Base-by-base conservation (phyloP, 139 green algal species). In the Volvox africanus region DNA sequence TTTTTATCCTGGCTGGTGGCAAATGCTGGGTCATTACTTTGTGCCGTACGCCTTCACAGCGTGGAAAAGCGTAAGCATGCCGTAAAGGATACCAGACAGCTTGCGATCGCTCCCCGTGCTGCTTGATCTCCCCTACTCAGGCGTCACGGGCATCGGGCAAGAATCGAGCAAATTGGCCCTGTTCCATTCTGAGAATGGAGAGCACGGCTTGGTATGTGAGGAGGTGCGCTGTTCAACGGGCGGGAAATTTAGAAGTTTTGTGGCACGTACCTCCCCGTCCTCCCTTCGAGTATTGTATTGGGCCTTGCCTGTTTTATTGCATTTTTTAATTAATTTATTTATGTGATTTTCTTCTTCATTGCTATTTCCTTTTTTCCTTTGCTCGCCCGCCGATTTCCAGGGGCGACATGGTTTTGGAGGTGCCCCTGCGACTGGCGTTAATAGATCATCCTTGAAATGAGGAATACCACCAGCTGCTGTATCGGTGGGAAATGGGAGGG, bases 341-440 rank as follows among this genome's bases (percentile, higher is more conserved):
- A 14, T 55, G 5, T 55, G 44, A 55, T 55, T 14, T 55, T 55
- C 5, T 55, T 55, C 9, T 55, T 55, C 9, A 9, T 55, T 55
- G 44, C 44, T 5, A 55, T 9, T 55, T 55, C 44, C 5, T 55
- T 5, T 55, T 55, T 55, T 55, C 44, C 6, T 67, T 21, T 67
- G n/a, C 62, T 28, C 18, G n/a, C 33, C 88, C 94, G 91, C 73
- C 75, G 68, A 90, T 95, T 37, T 26, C 68, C 62, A 35, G 22
- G 1, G 95, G 94, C 9, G 89, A 96, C 22, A 62, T 82, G n/a
- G 19, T 97, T 20, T 50, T 98, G 33, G 61, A 92, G 22, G 86
- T 98, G 30, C 96, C 96, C 0, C 89, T 98, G 88, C 88, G 94
- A 0, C 86, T 98, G 35, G 97, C 95, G 24, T 88, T 98, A 32